Base-by-base conservation (phyloP, 2,329 filamentous ascomycete species). In the Ceratocystis cubensis region DNA sequence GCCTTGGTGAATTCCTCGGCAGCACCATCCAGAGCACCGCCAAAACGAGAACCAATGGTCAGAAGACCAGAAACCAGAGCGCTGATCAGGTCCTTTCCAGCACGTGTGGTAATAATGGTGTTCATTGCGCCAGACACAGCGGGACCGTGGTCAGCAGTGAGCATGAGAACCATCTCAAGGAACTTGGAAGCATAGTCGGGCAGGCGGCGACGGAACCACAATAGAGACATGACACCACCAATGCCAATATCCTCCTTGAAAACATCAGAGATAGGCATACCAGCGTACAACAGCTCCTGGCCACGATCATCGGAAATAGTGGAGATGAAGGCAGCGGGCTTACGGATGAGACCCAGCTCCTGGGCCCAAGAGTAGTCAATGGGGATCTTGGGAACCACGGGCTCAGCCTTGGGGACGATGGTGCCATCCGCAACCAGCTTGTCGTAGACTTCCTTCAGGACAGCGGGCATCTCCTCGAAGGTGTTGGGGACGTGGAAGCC, bases 121-220 rank as follows among this genome's bases (percentile, higher is more conserved):
- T 99, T 99, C 94, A 99, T 99, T 78, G 94, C 94, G 84, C 94
- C 94, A 73, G 94, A 99, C 73, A 99, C 94, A 73, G 94, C 94
- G 65, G 94, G 94, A 79, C 94, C 94, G 86, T 99, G 94, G 76
- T 99, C 94, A 73, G 94, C 94, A 75, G 94, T 99, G 75, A 99
- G 86, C 94, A 99, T 99, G 78, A 99, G 93, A 71, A 99, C 94
- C 94, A 99, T 99, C 84, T 99, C 94, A 72, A 99, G 81, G 84
- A 99, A 99, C 81, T 96, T 96, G 84, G 91, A 95, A 75, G 94
- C 94, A 77, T 96, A 97, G 75, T 88, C 82, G 70, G 94, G 94
- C 70, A 99, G 88, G 75, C 94, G 89, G 79, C 94, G 92, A 75
- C 94, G 93, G 91, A 99, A 99, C 94, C 94, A 99, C 73, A 99